These are phyloP conservation scores for Corylus avellana DNA, from an alignment of 306 rosid genomes.

Conservation along the genomic window DNA sequence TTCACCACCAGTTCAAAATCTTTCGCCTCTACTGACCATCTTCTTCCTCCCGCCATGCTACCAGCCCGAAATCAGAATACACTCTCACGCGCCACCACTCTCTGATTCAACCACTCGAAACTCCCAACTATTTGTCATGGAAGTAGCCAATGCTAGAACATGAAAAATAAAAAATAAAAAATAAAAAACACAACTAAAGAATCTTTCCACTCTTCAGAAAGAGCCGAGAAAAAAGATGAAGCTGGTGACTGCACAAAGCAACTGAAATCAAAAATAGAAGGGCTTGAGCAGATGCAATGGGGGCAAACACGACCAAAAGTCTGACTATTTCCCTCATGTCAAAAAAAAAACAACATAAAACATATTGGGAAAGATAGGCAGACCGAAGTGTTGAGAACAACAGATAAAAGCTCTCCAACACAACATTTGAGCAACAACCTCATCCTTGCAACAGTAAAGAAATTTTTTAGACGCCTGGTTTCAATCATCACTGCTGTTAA, in stretches of 20 bases:
- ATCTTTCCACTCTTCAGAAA: background rate
- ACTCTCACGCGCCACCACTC: too few relatives aligned
- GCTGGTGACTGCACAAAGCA: background rate
- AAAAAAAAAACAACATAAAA: background rate
- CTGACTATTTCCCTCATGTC: background rate
- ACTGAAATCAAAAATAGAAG: background rate
- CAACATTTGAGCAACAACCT: background rate
- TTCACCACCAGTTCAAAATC: too few relatives aligned
- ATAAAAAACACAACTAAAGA: background rate
- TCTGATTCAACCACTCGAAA: too few relatives aligned
- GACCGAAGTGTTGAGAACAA: background rate
- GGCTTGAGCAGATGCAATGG: conserved; percentile 2
- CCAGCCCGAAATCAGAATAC: too few relatives aligned
- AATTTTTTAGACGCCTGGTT: background rate
- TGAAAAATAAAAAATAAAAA: too few relatives aligned
- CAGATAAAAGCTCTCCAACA: background rate
- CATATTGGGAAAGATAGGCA: background rate
- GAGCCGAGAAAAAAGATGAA: background rate
- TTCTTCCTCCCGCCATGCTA: too few relatives aligned
- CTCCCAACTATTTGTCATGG: too few relatives aligned
- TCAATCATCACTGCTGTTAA: background rate
- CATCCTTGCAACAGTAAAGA: background rate
- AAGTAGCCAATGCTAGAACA: background rate
- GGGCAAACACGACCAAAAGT: background rate
- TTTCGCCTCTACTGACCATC: too few relatives aligned